phyloP scores from a whole-genome alignment of 345 rosid genomes.

The Eucalyptus sp. region DNA sequence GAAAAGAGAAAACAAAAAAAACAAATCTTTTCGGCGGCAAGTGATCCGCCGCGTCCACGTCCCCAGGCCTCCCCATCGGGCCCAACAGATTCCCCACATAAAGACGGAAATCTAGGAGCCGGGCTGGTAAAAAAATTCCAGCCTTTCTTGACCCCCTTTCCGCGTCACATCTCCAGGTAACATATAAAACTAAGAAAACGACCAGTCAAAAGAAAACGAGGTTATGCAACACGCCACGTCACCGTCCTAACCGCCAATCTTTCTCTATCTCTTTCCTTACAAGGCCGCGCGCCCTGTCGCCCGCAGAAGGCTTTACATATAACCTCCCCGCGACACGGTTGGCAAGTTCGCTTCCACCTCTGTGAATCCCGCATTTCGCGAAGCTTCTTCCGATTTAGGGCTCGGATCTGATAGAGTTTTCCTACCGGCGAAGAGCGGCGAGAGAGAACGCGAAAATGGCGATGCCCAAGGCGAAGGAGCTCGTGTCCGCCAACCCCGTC shows the following conservation, averaged over 20 bases:
- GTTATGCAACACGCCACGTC: neutral
- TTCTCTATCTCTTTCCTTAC: neutral
- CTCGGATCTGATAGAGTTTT: neutral
- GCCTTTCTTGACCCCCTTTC: neutral
- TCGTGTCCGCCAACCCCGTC: slow-evolving; percentile 43
- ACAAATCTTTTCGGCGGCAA: no score
- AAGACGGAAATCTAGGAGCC: neutral
- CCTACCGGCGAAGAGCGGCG: neutral
- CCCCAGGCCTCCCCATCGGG: neutral
- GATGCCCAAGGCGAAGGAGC: slow-evolving; percentile 43
- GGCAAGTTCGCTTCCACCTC: neutral
- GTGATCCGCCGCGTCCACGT: neutral
- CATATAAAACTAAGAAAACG: neutral
- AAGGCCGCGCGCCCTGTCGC: neutral
- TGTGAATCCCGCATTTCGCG: neutral
- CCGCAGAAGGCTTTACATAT: no score
- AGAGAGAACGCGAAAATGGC: slow-evolving; percentile 20
- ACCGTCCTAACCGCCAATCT: neutral
- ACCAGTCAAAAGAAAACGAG: neutral
- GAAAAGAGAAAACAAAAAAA: no score
- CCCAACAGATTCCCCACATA: neutral
- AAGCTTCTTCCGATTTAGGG: neutral
- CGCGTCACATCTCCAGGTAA: neutral
- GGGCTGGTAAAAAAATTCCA: neutral
- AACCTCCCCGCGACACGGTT: no score